phyloP scores from a whole-genome alignment of 441 rosid species.

The Biscutella laevigata region DNA sequence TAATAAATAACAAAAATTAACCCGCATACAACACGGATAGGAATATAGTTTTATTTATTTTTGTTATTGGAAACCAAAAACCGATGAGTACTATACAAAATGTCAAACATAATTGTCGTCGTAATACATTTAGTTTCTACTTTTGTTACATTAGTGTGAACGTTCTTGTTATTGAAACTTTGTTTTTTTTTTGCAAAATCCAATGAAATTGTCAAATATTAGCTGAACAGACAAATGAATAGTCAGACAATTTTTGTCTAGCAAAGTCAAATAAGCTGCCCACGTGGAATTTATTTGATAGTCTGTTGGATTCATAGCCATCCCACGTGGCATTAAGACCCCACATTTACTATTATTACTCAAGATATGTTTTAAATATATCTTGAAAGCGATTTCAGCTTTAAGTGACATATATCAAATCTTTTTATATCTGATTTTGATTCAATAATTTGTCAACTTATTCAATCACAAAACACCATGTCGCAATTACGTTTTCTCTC shows the following conservation, averaged over 20 bases:
- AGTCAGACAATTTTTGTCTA: no score
- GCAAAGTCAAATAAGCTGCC: no score
- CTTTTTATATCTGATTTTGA: neutral
- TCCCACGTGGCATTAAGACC: neutral
- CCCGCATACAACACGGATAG: no score
- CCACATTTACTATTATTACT: neutral
- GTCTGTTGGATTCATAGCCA: neutral
- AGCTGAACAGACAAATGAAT: no score
- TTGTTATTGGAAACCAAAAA: neutral
- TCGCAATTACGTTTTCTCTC: neutral
- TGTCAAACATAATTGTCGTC: neutral
- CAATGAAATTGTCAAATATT: neutral
- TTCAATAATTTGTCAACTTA: neutral
- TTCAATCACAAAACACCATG: constrained; percentile 4
- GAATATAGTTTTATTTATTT: neutral
- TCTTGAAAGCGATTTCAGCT: no score
- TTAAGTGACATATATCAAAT: neutral
- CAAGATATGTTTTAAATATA: no score
- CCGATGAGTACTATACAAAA: neutral
- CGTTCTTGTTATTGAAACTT: neutral
- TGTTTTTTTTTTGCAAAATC: no score
- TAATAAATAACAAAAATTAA: no score
- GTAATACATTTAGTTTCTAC: neutral
- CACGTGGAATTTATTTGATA: neutral
- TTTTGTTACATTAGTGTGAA: neutral